Evolutionary conservation across 2,329 filamentous ascomycete species (phyloP), one percentile per base, ranked within the genome.

Genomic region (Fusarium oligoseptatum): DNA sequence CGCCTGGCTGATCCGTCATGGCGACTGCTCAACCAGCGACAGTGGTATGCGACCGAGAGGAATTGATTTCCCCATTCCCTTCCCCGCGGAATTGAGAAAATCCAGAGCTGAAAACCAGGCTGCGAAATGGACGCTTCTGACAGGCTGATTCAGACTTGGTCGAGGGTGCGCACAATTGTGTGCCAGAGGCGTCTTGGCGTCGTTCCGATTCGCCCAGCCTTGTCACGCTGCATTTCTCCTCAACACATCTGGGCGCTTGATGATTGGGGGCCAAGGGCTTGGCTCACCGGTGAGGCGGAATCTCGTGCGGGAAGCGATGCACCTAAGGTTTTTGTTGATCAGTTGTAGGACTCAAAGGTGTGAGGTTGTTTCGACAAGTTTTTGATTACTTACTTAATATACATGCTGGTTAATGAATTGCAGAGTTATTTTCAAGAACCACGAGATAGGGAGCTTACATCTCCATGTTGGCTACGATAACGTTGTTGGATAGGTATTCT

Each of bases 221-320:
- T 20, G 29, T 36, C 27, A 22, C 20, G 52, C 20, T 56, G 52
- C 29, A 56, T 34, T 29, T 36, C 52, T 52, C 52, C 27, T 56
- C 29, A 36, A 36, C 52, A 56, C 52, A 56, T 34, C 29, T 56
- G 52, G 29, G 52, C 52, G 52, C 52, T 68, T n/a, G 58, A 9
- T 52, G 24, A 37, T 48, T 62, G 60, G 60, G 32, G 29, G 20
- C 29, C 29, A 50, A 20, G 32, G 32, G 7, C 41, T 36, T 37
- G 60, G 39, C 41, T 48, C 48, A n/a, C 48, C 48, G 29, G 11
- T 3, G 4, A 52, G 27, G 27, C 17, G 48, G 27, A 52, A 52
- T 52, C 27, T 32, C 27, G 48, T 32, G 48, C 9, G 48, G 48
- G 48, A 52, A 27, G 43, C 43, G 43, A 22, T 22, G 27, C 48